A percentile compares a stretch with the other conserved stretches of the same genome.
Conservation (phyloP, 768 basidiomycete genomes). For the Suillus tomentosus region DNA sequence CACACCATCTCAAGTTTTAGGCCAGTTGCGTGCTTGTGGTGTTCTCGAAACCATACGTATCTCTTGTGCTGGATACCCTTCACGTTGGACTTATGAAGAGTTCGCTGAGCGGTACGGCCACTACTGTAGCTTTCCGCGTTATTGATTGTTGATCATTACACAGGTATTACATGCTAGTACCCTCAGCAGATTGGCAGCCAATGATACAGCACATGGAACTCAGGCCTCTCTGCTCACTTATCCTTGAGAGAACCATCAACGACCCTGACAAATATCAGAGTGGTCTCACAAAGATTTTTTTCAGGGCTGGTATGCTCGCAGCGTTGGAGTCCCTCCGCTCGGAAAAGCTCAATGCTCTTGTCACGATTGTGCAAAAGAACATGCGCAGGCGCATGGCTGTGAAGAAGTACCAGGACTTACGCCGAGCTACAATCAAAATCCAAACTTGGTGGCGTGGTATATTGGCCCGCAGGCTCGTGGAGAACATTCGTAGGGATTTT, state of each 20-base stretch:
- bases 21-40: slow-evolving; percentile 96
- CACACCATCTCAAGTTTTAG: slow-evolving; percentile 90
- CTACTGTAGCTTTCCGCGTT: not conserved
- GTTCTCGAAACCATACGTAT: slow-evolving; percentile 98
- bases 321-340: slow-evolving; percentile 90
- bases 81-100: slow-evolving; percentile 97
- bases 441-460: slow-evolving; percentile 97
- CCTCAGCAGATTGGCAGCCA: slow-evolving; percentile 82
- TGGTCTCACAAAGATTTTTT: slow-evolving; percentile 98
- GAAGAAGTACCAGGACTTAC: slow-evolving; percentile 73
- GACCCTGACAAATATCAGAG: slow-evolving; percentile 97
- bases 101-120: slow-evolving; percentile 88
- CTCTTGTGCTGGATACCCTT: slow-evolving; percentile 98
- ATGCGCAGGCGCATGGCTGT: slow-evolving; percentile 85
- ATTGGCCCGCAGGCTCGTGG: slow-evolving; percentile 69
- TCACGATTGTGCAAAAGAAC: slow-evolving; percentile 97
- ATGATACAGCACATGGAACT: slow-evolving; percentile 85
- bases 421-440: slow-evolving; percentile 75
- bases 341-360: slow-evolving; percentile 84
- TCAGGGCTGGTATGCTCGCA: slow-evolving; percentile 98
- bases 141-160: slow-evolving; percentile 19
- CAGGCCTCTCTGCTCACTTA: slow-evolving; percentile 76
- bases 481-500: slow-evolving; percentile 68
- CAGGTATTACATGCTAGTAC: slow-evolving; percentile 97
- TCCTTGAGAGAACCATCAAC: slow-evolving; percentile 83